These are phyloP conservation scores for Fusarium odoratissimum DNA, from an alignment of 2,329 filamentous ascomycete species.

Conservation along the genomic window DNA sequence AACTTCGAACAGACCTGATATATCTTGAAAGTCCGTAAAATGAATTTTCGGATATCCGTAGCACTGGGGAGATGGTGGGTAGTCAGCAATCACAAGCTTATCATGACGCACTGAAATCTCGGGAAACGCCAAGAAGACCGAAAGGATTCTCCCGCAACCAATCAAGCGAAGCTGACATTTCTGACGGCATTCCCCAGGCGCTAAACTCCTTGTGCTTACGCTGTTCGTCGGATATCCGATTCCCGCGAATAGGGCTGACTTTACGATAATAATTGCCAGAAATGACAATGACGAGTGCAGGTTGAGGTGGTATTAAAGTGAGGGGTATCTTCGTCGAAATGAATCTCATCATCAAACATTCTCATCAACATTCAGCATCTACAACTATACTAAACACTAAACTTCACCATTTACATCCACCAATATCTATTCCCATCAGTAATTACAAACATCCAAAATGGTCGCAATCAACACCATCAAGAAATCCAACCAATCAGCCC, in stretches of 20 bases:
- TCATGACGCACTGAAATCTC: not conserved
- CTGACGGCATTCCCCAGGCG: not conserved
- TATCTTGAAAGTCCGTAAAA: too few species aligned
- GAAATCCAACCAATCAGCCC: constrained; percentile 11
- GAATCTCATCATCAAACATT: not conserved
- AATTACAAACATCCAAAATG: not conserved
- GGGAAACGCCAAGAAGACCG: not conserved
- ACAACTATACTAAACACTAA: not conserved
- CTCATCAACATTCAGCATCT: not conserved
- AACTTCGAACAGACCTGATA: not conserved
- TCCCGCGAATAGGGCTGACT: not conserved
- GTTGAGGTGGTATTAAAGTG: not conserved
- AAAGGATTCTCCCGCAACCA: not conserved
- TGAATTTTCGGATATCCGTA: not conserved
- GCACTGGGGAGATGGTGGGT: rapidly evolving
- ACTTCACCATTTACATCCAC: not conserved
- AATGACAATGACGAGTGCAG: not conserved
- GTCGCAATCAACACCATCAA: constrained; percentile 25
- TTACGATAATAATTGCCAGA: not conserved
- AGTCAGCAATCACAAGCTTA: not conserved
- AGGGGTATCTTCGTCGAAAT: not conserved
- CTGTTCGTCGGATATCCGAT: constrained; percentile 9
- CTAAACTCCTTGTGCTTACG: not conserved
- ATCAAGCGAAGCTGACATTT: not conserved
- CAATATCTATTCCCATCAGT: not conserved